These are phyloP conservation scores for Pseudopediastrum boryanum DNA, from an alignment of 139 green algal genomes.

Conservation along the genomic window DNA sequence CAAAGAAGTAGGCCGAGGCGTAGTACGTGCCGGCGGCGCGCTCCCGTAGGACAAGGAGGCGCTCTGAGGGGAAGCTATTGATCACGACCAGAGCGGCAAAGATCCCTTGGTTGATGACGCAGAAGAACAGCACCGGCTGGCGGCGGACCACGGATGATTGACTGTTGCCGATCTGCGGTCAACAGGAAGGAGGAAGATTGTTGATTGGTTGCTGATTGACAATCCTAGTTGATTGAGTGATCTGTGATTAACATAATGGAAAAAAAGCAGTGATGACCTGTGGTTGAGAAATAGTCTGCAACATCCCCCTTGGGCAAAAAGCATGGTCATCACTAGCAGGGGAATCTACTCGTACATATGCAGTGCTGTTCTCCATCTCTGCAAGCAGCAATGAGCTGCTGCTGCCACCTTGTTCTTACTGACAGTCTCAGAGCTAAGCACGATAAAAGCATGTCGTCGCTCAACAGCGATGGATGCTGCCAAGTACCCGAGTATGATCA, in stretches of 20 bases:
- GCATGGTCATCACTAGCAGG: not conserved
- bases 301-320: not conserved
- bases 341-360: not conserved
- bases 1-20: conserved; percentile 58
- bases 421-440: no score
- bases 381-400: no score
- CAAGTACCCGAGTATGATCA: no score
- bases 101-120: conserved; percentile 60
- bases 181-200: not conserved
- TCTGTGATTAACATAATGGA: not conserved
- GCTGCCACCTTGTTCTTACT: no score
- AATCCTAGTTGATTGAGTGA: not conserved
- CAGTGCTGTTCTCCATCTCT: no score
- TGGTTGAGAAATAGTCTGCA: not conserved
- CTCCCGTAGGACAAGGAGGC: conserved; percentile 55
- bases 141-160: conserved; percentile 42
- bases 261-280: not conserved
- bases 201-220: not conserved
- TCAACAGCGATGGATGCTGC: no score
- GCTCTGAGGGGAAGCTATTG: conserved; percentile 63
- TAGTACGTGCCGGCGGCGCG: conserved; percentile 61
- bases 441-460: no score
- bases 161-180: conserved; percentile 49
- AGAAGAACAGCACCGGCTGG: conserved; percentile 66
- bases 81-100: conserved; percentile 57